Evolutionary conservation across 1,139 yeast species (phyloP).

Genomic region (Zygoascus meyerae): DNA sequence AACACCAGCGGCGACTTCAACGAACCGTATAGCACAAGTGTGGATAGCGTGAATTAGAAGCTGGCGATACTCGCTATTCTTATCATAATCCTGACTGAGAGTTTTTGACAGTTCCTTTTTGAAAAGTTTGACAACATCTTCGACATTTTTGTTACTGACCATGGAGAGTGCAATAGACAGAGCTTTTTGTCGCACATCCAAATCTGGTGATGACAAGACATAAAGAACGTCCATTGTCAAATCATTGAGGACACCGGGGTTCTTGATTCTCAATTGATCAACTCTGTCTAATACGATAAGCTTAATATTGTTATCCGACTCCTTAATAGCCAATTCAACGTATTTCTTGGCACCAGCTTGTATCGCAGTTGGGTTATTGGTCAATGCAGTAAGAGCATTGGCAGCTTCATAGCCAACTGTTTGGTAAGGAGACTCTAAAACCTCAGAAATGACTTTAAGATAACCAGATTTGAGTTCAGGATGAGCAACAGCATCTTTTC

Average conservation of each 20-base stretch:
- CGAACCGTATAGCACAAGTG: conserved; percentile 80
- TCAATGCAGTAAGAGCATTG: conserved; percentile 67
- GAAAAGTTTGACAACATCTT: conserved; percentile 84
- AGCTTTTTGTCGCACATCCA: conserved; percentile 87
- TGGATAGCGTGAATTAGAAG: conserved; percentile 83
- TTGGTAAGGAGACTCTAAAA: conserved; percentile 65
- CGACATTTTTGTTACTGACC: conserved; percentile 84
- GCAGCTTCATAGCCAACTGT: conserved; percentile 93
- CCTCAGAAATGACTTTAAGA: conserved; percentile 62
- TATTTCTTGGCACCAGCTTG: conserved; percentile 78
- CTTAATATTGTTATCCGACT: conserved; percentile 89
- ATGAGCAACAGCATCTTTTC: conserved; percentile 65
- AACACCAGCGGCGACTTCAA: conserved; percentile 86
- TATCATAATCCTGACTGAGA: conserved; percentile 58
- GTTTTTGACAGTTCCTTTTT: conserved; percentile 86
- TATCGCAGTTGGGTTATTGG: conserved; percentile 62
- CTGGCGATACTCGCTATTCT: conserved; percentile 81
- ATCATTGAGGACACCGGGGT: conserved; percentile 84
- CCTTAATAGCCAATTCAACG: conserved; percentile 83
- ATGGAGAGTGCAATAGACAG: conserved; percentile 74
- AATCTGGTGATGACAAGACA: conserved; percentile 78
- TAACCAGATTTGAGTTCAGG: conserved; percentile 67
- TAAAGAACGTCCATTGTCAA: conserved; percentile 81
- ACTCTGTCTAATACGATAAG: conserved; percentile 86
- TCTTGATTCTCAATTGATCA: conserved; percentile 61